phyloP scores from a whole-genome alignment of 164 flowering plant species.

The Umbellularia californica region DNA sequence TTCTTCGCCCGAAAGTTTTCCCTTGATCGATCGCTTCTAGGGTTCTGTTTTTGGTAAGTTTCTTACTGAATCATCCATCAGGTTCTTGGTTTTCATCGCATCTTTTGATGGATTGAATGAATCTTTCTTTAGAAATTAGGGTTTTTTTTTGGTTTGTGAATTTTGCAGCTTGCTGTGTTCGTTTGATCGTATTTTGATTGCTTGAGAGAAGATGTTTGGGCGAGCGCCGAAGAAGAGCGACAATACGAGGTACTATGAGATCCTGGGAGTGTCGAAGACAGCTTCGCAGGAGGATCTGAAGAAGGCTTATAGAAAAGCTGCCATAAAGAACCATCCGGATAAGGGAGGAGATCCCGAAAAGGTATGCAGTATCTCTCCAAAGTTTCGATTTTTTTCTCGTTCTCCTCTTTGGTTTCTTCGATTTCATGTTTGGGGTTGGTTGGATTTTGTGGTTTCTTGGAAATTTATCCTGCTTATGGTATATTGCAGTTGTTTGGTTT shows the following conservation, averaged over 20 bases:
- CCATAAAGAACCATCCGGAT: slow-evolving; percentile 94
- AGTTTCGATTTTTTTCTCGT: too few species aligned
- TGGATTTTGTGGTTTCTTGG: too few species aligned
- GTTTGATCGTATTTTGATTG: background rate
- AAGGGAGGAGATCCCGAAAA: slow-evolving; percentile 99
- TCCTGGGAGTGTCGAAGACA: slow-evolving; percentile 71
- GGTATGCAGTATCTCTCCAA: slow-evolving; percentile 27
- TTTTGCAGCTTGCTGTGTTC: background rate
- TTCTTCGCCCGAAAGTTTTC: background rate
- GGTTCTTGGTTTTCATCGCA: background rate
- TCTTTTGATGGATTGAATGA: background rate
- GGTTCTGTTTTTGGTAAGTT: background rate
- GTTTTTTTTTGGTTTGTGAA: background rate
- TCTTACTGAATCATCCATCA: background rate
- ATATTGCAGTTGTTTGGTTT: too few species aligned
- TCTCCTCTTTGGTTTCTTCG: too few species aligned
- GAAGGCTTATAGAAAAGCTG: slow-evolving; percentile 90
- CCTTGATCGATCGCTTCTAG: background rate
- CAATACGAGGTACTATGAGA: slow-evolving; percentile 71
- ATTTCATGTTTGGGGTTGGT: too few species aligned
- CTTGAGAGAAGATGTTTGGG: slow-evolving; percentile 63
- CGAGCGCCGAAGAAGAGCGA: slow-evolving; percentile 84
- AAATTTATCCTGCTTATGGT: too few species aligned
- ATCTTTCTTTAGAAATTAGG: background rate
- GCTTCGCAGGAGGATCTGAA: slow-evolving; percentile 84